Conservation (phyloP, 2,329 filamentous ascomycete genomes). For the Aspergillus tanneri region DNA sequence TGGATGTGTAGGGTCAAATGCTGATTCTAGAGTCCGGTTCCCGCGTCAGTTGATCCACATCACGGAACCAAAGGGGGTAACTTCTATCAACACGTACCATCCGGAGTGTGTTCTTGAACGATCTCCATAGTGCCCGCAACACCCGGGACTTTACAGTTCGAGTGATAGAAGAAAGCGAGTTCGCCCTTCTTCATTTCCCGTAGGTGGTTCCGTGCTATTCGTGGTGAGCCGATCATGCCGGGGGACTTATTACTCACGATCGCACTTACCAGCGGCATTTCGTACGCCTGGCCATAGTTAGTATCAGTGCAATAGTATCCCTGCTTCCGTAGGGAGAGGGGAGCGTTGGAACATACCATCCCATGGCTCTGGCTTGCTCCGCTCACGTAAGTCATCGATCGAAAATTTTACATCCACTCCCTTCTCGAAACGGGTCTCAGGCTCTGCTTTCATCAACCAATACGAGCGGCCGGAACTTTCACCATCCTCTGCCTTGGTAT, state of each 20-base stretch:
- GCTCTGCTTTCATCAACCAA: constrained; percentile 87
- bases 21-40: constrained; percentile 58
- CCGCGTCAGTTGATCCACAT: constrained; percentile 11
- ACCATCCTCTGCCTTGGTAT: constrained; percentile 17
- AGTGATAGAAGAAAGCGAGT: constrained; percentile 95
- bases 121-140: constrained; percentile 89
- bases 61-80: background rate
- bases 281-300: constrained; percentile 42
- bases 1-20: constrained; percentile 68
- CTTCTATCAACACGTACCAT: constrained; percentile 56
- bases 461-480: constrained; percentile 49
- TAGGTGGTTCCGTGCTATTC: constrained; percentile 78
- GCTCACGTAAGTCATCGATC: constrained; percentile 80
- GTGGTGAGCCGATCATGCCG: constrained; percentile 18
- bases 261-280: constrained; percentile 43
- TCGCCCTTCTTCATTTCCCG: constrained; percentile 88
- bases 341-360: constrained; percentile 73
- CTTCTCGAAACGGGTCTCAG: constrained; percentile 80
- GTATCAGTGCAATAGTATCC: constrained; percentile 11
- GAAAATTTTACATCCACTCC: constrained; percentile 89
- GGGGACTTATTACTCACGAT: background rate
- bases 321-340: no score
- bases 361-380: constrained; percentile 80
- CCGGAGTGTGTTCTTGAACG: constrained; percentile 76
- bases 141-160: constrained; percentile 84